Base-by-base conservation (phyloP, 202 grass and related monocot species). In the Hordeum pubiflorum region DNA sequence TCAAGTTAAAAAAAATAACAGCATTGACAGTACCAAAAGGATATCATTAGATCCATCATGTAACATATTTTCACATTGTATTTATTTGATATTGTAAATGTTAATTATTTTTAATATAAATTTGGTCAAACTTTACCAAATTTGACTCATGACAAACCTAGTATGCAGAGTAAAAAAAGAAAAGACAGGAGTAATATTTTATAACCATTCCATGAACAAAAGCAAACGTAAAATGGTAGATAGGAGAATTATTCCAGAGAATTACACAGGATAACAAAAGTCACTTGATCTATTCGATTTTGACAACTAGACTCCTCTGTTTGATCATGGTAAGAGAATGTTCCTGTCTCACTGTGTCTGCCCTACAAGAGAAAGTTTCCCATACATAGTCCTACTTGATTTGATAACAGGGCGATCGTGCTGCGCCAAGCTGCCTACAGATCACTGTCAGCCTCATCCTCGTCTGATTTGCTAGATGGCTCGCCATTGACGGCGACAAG, bases 401-500 rank as follows among this genome's bases (percentile, higher is more conserved):
- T 39, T n/a, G 24, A 78, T 12, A 83, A 68, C 38, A 74, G 68
- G 10, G 44, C 15, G 23, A 77, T 31, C 18, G 7, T 64, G 23
- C n/a, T 56, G 39, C 27, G 23, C 68, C 32, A 0, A 6, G 48
- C 20, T 67, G 76, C 82, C 72, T 93, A 99, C 38, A 99, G 91
- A 60, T 99, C 92, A 55, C 46, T 87, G 31, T 37, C 56, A 55
- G 41, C 66, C 7, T 68, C 57, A 1, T 54, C 60, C 2, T 68
- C 79, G 7, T 81, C 79, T 11, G 86, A 91, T 64, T 78, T 66
- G 69, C 62, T 86, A 33, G 81, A 26, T 46, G 92, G 89, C 29
- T 99, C 85, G 10, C 81, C 92, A 76, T 99, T 99, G 58, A 99
- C 86, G 26, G 96, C 74, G 38, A 99, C 92, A 79, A 98, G 96